Evolutionary conservation across 495 filamentous ascomycete genomes (phyloP).

Genomic region (Penicillium alfredii): DNA sequence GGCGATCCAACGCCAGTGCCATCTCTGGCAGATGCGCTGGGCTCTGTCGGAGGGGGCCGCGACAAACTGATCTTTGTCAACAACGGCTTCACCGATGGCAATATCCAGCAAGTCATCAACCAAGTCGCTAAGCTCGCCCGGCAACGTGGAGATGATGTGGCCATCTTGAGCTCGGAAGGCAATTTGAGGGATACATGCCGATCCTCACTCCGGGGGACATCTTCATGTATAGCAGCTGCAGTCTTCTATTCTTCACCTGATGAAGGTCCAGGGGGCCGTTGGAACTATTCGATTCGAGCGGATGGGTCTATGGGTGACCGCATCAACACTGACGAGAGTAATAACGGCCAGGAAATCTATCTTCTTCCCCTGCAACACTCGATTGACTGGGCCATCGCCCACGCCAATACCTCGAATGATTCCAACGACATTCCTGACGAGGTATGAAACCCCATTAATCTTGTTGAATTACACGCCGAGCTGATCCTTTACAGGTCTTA

Average conservation of each 20-base stretch:
- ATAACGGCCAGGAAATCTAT: conserved; percentile 68
- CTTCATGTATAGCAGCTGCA: conserved; percentile 67
- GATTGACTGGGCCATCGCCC: conserved; percentile 66
- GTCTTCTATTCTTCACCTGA: conserved; percentile 66
- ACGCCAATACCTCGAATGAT: conserved; percentile 42
- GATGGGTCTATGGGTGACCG: conserved; percentile 58
- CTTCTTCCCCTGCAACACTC: conserved; percentile 71
- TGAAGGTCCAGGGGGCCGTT: conserved; percentile 58
- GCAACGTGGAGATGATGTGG: conserved; percentile 49
- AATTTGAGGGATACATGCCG: conserved; percentile 57
- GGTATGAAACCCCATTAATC: no score
- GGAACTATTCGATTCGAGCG: conserved; percentile 79
- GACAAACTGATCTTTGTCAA: conserved; percentile 75
- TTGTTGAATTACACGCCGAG: no score
- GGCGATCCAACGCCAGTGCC: conserved; percentile 50
- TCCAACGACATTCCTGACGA: no score
- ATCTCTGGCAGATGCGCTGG: conserved; percentile 54
- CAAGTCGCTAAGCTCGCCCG: conserved; percentile 47
- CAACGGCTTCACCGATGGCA: conserved; percentile 60
- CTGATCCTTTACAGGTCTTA: conserved; percentile 26
- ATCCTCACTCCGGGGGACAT: conserved; percentile 63
- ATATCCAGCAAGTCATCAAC: conserved; percentile 67
- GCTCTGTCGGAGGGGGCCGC: conserved; percentile 41
- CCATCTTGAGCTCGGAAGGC: conserved; percentile 43
- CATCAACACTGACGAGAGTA: conserved; percentile 50